Base-by-base conservation (phyloP, 2,329 filamentous ascomycete species). In the Colletotrichum lini region DNA sequence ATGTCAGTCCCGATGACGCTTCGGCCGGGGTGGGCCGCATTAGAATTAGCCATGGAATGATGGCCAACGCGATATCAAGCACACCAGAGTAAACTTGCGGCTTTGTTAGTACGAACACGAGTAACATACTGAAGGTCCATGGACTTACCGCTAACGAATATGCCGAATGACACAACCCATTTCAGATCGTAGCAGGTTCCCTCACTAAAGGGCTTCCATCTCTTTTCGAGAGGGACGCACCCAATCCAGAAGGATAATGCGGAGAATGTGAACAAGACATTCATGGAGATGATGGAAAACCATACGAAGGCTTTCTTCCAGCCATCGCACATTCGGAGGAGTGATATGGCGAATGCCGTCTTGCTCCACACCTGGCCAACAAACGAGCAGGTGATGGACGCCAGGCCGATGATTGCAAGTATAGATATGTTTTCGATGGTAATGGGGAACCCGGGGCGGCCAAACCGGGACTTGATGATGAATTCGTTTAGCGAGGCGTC, bases 61-160 rank as follows among this genome's bases (percentile, higher is more conserved):
- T 58, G 1, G 81, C 80, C 2, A 83, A 76, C 21, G 81, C 75
- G n/a, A 83, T 78, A 44, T 84, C 82, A 58, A 80, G 74, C n/a
- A 76, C 49, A 0, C 74, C 78, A 5, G 78, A 80, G 64, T 78
- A 80, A 10, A 75, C 76, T 70, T 2, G 18, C 18, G 13, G 10
- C 16, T n/a, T 10, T 13, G 44, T 63, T 21, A 71, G 70, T 63
- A 49, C 16, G 9, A 13, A 18, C 8, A 38, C 6, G 30, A 9
- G 10, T 38, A 7, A 8, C 8, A 4, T 35, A 7, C 1, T 9
- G 1, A 10, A 2, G 2, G 35, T 9, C 13, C 52, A 1, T 15
- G 18, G 15, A 16, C 35, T 30, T 40, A 67, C 61, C 47, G 30
- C 62, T 72, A 5, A 67, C 57, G n/a, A 75, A 75, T 3, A 75